phyloP scores from a whole-genome alignment of 306 rosid genomes.

The Luffa acutangula region DNA sequence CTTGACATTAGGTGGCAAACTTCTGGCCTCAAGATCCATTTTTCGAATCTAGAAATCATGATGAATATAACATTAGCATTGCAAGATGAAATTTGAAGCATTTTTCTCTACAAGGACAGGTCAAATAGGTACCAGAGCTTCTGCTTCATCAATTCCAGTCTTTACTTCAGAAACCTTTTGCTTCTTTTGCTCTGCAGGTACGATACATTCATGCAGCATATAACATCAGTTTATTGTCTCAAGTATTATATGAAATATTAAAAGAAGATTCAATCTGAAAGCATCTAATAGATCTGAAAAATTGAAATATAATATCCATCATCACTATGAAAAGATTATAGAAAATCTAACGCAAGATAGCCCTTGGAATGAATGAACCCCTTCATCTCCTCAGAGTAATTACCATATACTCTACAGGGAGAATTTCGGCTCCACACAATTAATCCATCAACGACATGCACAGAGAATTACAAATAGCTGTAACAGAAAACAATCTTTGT shows the following conservation, averaged over 20 bases:
- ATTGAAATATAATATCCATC: background rate
- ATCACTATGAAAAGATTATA: background rate
- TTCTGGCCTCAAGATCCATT: constrained; percentile 97
- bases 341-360: background rate
- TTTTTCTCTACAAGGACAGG: constrained; percentile 9
- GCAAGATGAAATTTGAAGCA: constrained; percentile 7
- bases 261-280: background rate
- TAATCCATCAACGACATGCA: background rate
- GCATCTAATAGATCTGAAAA: background rate
- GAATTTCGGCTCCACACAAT: background rate
- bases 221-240: background rate
- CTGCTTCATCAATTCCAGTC: constrained; percentile 84
- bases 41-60: constrained; percentile 52
- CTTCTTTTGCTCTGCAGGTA: constrained; percentile 82
- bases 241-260: background rate
- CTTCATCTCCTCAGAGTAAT: background rate
- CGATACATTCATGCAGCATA: background rate
- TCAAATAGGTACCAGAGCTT: constrained; percentile 55
- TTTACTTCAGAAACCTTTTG: constrained; percentile 74
- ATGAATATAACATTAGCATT: constrained; percentile 9
- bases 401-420: background rate
- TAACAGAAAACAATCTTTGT: background rate
- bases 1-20: constrained; percentile 81
- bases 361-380: background rate
- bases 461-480: background rate